Conservation (phyloP, 2,329 filamentous ascomycete genomes). For the Thielaviopsis punctulata region DNA sequence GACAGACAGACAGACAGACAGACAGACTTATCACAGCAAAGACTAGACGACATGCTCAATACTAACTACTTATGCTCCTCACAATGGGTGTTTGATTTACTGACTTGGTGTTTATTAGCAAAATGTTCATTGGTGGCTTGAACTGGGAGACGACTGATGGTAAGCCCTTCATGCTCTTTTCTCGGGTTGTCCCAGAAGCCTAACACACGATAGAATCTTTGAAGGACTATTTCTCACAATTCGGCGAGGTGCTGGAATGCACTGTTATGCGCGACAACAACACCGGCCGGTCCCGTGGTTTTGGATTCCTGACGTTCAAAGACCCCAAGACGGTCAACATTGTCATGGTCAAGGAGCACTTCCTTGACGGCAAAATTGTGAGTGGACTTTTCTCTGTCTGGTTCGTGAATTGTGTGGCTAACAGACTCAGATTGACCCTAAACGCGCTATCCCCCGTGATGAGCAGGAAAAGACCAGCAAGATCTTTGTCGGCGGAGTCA, state of each 20-base stretch:
- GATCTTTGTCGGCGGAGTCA: conserved; percentile 95
- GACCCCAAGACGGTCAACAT: conserved; percentile 96
- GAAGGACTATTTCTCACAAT: conserved; percentile 92
- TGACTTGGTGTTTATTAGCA: conserved; percentile 37
- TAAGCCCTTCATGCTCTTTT: conserved; percentile 32
- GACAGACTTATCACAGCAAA: too few relatives aligned
- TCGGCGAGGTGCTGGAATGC: conserved; percentile 91
- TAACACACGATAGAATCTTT: conserved; percentile 55
- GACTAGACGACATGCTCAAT: background rate
- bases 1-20: too few relatives aligned
- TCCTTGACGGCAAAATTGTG: conserved; percentile 95
- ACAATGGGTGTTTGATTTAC: background rate
- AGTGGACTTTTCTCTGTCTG: conserved; percentile 20
- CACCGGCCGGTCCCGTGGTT: conserved; percentile 83
- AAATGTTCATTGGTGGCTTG: conserved; percentile 98
- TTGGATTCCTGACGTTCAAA: conserved; percentile 94
- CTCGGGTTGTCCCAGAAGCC: background rate
- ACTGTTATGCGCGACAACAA: conserved; percentile 98
- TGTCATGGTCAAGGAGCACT: conserved; percentile 99
- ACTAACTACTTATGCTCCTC: background rate
- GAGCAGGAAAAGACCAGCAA: conserved; percentile 98
- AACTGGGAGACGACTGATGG: conserved; percentile 99
- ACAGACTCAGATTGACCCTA: conserved; percentile 69
- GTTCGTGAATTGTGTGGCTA: background rate
- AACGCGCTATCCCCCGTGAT: conserved; percentile 89